Percentiles rank a stretch among this genome's conserved stretches.
Conservation (phyloP, 306 rosid genomes). For the Casuarina cunninghamiana region DNA sequence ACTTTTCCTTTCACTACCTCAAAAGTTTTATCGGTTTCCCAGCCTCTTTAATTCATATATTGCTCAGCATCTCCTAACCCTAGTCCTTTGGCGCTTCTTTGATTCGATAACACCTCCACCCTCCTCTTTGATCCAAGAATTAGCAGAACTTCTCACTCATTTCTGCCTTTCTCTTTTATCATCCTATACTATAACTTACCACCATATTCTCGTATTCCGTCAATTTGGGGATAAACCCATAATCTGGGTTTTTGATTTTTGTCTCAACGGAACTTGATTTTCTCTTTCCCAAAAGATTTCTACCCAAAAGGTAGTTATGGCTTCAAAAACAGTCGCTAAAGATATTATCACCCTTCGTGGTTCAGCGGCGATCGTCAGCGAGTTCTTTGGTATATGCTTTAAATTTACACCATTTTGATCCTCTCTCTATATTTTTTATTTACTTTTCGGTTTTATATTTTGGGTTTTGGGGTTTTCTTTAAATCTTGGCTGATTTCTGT, state of each 20-base stretch:
- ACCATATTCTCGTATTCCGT: background rate
- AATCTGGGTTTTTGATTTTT: background rate
- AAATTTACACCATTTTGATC: background rate
- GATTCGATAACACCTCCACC: background rate
- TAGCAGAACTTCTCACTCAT: background rate
- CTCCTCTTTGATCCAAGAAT: background rate
- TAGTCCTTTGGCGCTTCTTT: background rate
- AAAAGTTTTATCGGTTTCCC: background rate
- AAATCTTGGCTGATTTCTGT: slow-evolving; percentile 21
- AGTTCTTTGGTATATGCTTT: slow-evolving; percentile 73
- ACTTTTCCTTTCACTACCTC: background rate
- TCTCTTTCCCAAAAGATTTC: background rate
- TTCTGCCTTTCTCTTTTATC: background rate
- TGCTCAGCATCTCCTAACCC: background rate
- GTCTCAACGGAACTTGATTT: background rate
- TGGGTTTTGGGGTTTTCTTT: background rate
- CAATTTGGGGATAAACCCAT: background rate
- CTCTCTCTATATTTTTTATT: background rate
- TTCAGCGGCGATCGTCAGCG: slow-evolving; percentile 96
- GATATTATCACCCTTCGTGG: slow-evolving; percentile 97
- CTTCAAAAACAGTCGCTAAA: slow-evolving; percentile 69
- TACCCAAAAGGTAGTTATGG: slow-evolving; percentile 36
- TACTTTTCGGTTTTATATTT: background rate
- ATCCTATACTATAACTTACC: background rate
- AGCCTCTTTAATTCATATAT: background rate